These are phyloP conservation scores for Chlamydomonas applanata DNA, from an alignment of 139 green algal genomes.

Conservation along the genomic window DNA sequence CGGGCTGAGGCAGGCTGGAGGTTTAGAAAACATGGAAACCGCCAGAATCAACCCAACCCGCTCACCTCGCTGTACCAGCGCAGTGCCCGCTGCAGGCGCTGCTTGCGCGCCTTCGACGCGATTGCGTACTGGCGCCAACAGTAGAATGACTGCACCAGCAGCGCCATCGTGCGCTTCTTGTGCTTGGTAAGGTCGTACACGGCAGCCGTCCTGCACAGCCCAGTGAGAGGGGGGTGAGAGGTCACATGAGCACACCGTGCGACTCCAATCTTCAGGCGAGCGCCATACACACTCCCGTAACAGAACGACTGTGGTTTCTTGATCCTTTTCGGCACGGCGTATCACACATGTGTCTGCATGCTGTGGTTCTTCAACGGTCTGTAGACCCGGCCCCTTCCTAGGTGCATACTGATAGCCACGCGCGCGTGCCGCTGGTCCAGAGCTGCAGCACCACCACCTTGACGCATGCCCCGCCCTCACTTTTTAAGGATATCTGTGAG, in stretches of 20 bases:
- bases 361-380: neutral
- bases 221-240: no score
- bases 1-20: no score
- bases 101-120: neutral
- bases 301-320: no score
- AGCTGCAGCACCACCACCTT: neutral
- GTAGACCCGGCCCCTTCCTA: neutral
- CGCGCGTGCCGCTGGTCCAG: no score
- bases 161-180: neutral
- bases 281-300: no score
- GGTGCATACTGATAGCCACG: neutral
- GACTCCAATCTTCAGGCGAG: no score
- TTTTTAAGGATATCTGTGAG: constrained; percentile 8
- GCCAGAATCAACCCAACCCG: no score
- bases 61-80: constrained; percentile 20
- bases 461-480: constrained; percentile 8
- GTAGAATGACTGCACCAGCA: constrained; percentile 30
- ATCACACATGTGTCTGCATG: no score
- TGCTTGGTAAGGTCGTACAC: constrained; percentile 29
- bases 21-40: no score
- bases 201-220: constrained; percentile 12
- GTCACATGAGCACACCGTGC: no score
- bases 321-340: no score
- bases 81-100: constrained; percentile 8
- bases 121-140: constrained; percentile 23